Evolutionary conservation across 495 filamentous ascomycete species (phyloP).

Genomic region (Penicillium bialowiezense): DNA sequence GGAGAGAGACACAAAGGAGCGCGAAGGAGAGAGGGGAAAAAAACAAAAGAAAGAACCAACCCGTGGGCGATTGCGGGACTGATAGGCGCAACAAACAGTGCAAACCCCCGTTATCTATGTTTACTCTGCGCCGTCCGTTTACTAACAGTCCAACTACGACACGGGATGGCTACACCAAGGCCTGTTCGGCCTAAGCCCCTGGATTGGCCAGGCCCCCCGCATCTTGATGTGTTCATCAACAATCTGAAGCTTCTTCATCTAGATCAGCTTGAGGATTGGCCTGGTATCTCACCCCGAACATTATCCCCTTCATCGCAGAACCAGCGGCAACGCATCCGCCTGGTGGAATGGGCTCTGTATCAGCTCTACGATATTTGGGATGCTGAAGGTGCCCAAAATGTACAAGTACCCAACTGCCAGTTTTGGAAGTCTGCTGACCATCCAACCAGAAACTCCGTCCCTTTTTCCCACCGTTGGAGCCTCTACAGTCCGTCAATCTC

Average conservation of each 20-base stretch:
- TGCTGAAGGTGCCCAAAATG: constrained; percentile 65
- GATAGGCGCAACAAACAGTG: constrained; percentile 27
- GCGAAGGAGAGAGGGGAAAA: constrained; percentile 8
- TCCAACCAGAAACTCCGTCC: constrained; percentile 71
- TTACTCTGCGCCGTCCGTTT: constrained; percentile 17
- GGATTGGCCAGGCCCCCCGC: constrained; percentile 45
- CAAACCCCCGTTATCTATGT: constrained; percentile 31
- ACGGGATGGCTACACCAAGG: constrained; percentile 34
- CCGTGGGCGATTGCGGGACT: constrained; percentile 1
- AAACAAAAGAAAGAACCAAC: constrained; percentile 9
- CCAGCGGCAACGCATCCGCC: constrained; percentile 73
- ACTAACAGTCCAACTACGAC: constrained; percentile 13
- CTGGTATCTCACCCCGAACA: constrained; percentile 58
- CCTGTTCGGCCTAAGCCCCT: constrained; percentile 31
- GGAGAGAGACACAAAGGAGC: constrained; percentile 7
- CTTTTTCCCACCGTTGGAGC: constrained; percentile 84
- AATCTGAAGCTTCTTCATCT: constrained; percentile 79
- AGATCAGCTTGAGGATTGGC: constrained; percentile 74
- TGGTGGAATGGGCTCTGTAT: constrained; percentile 82
- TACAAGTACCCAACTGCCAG: constrained; percentile 28
- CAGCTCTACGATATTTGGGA: constrained; percentile 82
- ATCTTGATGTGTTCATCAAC: constrained; percentile 68
- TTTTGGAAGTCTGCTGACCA: constrained; percentile 2
- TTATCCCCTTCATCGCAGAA: constrained; percentile 68
- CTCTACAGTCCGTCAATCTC: constrained; percentile 83